Evolutionary conservation across 108 stramenopile genomes (phyloP), one percentile per base, ranked within the genome.

Genomic region (Discostella pseudostelligera): DNA sequence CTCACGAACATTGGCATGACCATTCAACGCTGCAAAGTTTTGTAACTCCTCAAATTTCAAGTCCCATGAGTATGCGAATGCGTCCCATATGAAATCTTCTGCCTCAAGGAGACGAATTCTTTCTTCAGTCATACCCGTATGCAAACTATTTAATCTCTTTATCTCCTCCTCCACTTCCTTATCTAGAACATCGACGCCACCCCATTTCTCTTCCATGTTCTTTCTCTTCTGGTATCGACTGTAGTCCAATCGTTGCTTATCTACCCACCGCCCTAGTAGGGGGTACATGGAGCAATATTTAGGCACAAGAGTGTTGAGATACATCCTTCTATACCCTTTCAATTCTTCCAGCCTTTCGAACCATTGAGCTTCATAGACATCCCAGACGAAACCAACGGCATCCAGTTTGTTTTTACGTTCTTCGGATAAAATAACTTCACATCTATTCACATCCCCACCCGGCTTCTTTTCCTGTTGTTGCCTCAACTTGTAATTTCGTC

Each of bases 221-320:
- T 65, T 69, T 49, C 42, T 70, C 3, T 57, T 63, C 50, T 70
- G 50, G 46, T 39, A 77, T 35, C 60, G 59, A 37, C 69, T 69
- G 40, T 81, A 78, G 36, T 67, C 61, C 10, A 32, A 19, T 44
- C 86, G 47, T 70, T 87, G 83, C 20, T 76, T 81, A 28, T 77
- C 67, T 9, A 87, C 83, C 86, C 86, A 87, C 32, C 55, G 45
- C 45, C 77, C 81, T 16, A 87, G 71, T 12, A 58, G 54, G 10
- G 81, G 71, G 63, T 82, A 60, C 5, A 59, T 56, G 17, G 70
- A 19, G 42, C 70, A 79, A 8, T 37, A 51, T 64, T 66, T 63
- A 7, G 86, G 86, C 5, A 83, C 82, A 49, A 78, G 46, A 3
- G 82, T 67, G 40, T 81, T 65, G n/a, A 84, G 84, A 46, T 82